Evolutionary conservation across 164 flowering plant species (phyloP).

Genomic region (Vitis labrusca): DNA sequence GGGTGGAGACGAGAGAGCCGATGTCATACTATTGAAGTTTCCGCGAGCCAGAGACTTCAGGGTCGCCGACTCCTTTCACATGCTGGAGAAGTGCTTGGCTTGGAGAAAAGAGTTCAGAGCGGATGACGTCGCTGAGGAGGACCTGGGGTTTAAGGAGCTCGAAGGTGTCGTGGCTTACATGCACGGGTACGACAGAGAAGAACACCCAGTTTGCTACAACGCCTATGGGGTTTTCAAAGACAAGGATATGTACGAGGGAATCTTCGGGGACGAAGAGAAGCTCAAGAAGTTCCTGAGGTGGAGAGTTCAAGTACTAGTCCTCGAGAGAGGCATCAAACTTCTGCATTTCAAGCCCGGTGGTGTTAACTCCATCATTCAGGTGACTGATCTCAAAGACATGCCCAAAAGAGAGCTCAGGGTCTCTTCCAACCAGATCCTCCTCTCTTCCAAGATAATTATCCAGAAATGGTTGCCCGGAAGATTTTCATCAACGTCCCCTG

Average conservation of each 20-base stretch:
- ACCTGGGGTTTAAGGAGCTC: slow-evolving; percentile 77
- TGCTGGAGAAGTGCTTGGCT: slow-evolving; percentile 59
- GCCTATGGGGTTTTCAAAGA: slow-evolving; percentile 87
- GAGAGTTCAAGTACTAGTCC: slow-evolving; percentile 59
- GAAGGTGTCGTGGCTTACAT: slow-evolving; percentile 84
- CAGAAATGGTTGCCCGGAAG: slow-evolving; percentile 97
- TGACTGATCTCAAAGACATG: slow-evolving; percentile 94
- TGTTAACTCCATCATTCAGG: slow-evolving; percentile 65
- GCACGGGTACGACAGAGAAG: slow-evolving; percentile 67
- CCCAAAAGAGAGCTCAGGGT: slow-evolving; percentile 94
- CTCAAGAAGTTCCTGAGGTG: slow-evolving; percentile 53
- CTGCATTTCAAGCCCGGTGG: slow-evolving; percentile 61
- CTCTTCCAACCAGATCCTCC: slow-evolving; percentile 82
- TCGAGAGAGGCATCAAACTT: slow-evolving; percentile 63
- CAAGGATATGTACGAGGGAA: slow-evolving; percentile 42
- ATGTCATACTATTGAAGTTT: slow-evolving; percentile 83
- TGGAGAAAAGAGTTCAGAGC: slow-evolving; percentile 85
- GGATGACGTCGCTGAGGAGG: slow-evolving; percentile 64
- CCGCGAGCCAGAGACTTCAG: slow-evolving; percentile 88
- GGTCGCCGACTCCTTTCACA: slow-evolving; percentile 52
- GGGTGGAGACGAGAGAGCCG: slow-evolving; percentile 52
- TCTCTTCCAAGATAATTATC: slow-evolving; percentile 94
- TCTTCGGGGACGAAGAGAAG: slow-evolving; percentile 51
- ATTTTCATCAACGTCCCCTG: slow-evolving; percentile 91
- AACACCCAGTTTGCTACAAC: slow-evolving; percentile 94